These are phyloP conservation scores for Immersiporthe knoxdaviesiana DNA, from an alignment of 2,329 filamentous ascomycete species.

Conservation along the genomic window DNA sequence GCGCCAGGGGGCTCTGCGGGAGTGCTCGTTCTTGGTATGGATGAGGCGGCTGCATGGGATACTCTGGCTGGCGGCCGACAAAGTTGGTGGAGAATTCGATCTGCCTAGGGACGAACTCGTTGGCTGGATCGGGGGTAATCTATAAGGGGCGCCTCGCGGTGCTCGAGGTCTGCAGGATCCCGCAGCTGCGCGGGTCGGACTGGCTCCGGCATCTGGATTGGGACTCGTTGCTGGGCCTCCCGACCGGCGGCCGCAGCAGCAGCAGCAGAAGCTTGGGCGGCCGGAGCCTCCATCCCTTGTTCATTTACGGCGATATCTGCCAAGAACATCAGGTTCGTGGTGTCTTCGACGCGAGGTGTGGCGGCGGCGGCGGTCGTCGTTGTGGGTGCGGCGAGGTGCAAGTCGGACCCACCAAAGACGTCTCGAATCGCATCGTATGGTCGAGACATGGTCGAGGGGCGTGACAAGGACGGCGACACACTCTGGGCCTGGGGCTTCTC, in stretches of 20 bases:
- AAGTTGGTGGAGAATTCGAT: constrained; percentile 23
- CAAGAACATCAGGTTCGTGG: constrained; percentile 16
- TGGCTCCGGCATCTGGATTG: constrained; percentile 29
- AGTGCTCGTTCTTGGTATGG: constrained; percentile 23
- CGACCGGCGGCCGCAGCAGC: not conserved
- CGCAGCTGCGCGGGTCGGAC: constrained; percentile 27
- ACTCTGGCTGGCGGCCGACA: constrained; percentile 15
- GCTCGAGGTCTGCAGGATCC: constrained; percentile 27
- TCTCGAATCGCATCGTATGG: constrained; percentile 51
- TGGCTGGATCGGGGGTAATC: constrained; percentile 26
- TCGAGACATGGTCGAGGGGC: constrained; percentile 37
- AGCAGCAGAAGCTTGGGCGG: constrained; percentile 8
- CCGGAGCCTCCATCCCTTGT: not conserved
- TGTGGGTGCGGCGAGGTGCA: constrained; percentile 31
- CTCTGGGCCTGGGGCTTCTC: constrained; percentile 25
- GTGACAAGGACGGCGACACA: constrained; percentile 20
- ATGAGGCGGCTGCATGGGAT: constrained; percentile 12
- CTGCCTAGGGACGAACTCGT: constrained; percentile 20
- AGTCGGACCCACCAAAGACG: constrained; percentile 43
- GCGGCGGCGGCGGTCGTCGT: constrained; percentile 18
- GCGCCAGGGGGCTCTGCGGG: constrained; percentile 24
- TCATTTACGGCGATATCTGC: constrained; percentile 18
- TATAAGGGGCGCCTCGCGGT: constrained; percentile 6
- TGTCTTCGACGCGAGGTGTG: constrained; percentile 18
- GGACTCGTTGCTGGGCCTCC: constrained; percentile 20